Percentiles rank a stretch among this genome's conserved stretches.
These are phyloP conservation scores for Phytophthora capsici DNA, from an alignment of 352 stramenopile species.

Conservation along the genomic window DNA sequence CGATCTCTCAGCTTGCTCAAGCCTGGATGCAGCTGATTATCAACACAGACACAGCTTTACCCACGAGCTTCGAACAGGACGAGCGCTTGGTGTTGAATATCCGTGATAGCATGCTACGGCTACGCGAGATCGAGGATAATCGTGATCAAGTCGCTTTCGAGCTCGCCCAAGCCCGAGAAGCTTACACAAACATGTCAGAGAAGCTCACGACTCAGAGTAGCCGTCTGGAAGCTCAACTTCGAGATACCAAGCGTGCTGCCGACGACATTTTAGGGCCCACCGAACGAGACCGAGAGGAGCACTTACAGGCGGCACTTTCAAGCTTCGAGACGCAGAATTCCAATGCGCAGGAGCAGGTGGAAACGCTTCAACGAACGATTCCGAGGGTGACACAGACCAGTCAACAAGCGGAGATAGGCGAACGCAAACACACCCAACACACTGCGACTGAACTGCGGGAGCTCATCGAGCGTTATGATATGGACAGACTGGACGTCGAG, in stretches of 20 bases:
- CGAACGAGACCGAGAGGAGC: conserved; percentile 50
- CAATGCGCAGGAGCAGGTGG: conserved; percentile 41
- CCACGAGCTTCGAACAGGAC: conserved; percentile 66
- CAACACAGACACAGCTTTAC: conserved; percentile 44
- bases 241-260: conserved; percentile 45
- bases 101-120: conserved; percentile 55
- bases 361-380: conserved; percentile 38
- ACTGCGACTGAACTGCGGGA: conserved; percentile 48
- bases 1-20: conserved; percentile 43
- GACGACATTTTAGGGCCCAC: conserved; percentile 45
- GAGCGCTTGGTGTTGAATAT: conserved; percentile 37
- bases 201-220: conserved; percentile 45
- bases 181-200: conserved; percentile 31
- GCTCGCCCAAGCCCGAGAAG: conserved; percentile 47
- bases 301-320: conserved; percentile 43
- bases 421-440: conserved; percentile 58
- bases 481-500: conserved; percentile 48
- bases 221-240: conserved; percentile 52
- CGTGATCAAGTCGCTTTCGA: conserved; percentile 68
- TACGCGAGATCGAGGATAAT: conserved; percentile 72
- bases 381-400: conserved; percentile 46
- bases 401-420: conserved; percentile 53
- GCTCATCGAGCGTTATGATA: conserved; percentile 59
- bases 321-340: conserved; percentile 51
- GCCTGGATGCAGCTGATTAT: conserved; percentile 52